Evolutionary conservation across 2,329 filamentous ascomycete species (phyloP).

Genomic region (Xylariaceae sp.): DNA sequence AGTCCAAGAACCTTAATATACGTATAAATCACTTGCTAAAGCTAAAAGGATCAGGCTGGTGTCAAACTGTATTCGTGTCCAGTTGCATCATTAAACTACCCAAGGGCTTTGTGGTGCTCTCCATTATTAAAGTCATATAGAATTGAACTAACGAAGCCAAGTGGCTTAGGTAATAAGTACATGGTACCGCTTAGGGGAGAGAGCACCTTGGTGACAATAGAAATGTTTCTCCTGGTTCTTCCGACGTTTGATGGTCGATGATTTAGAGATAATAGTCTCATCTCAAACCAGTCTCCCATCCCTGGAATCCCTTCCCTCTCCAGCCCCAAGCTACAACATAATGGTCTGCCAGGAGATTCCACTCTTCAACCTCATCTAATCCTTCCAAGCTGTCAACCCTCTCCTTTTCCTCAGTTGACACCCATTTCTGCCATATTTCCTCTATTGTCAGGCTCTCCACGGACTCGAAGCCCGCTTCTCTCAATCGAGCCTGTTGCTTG

Average conservation of each 20-base stretch:
- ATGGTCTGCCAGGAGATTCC: conserved; percentile 82
- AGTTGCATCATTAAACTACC: no score
- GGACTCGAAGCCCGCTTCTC: conserved; percentile 63
- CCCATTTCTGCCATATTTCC: conserved; percentile 77
- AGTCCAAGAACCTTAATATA: no score
- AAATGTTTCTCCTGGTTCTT: no score
- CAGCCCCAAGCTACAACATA: conserved; percentile 92
- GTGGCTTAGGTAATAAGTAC: no score
- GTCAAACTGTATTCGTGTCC: no score
- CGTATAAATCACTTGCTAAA: no score
- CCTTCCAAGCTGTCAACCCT: conserved; percentile 80
- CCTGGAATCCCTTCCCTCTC: conserved; percentile 54
- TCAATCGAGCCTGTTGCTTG: conserved; percentile 70
- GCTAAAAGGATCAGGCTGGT: no score
- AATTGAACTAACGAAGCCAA: no score
- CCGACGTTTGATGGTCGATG: background rate
- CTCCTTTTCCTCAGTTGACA: conserved; percentile 71
- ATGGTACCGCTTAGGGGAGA: no score
- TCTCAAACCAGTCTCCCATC: conserved; percentile 22
- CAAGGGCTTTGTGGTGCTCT: no score
- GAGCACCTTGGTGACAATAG: no score
- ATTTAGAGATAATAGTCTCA: background rate
- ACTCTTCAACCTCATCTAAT: conserved; percentile 94
- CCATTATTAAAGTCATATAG: no score
- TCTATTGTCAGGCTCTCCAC: conserved; percentile 50